Percentiles rank a stretch among this genome's conserved stretches.
phyloP scores from a whole-genome alignment of 257 asterid species.

The Salvia hispanica region DNA sequence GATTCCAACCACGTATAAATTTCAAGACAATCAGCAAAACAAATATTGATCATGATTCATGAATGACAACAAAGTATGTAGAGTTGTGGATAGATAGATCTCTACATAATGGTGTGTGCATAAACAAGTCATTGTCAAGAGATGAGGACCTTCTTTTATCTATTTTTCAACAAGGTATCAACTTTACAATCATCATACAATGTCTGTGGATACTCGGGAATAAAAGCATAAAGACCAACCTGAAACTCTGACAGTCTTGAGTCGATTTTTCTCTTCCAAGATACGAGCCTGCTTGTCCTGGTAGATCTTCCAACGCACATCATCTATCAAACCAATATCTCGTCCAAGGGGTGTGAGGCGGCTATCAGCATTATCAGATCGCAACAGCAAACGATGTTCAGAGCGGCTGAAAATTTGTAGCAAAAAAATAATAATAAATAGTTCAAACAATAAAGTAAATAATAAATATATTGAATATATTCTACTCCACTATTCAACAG shows the following conservation, averaged over 20 bases:
- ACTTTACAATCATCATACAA: slow-evolving; percentile 8
- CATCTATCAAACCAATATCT: slow-evolving; percentile 91
- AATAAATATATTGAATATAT: too few relatives aligned
- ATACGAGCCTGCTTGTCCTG: slow-evolving; percentile 85
- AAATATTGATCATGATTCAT: not conserved
- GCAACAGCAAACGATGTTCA: slow-evolving; percentile 88
- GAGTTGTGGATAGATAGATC: not conserved
- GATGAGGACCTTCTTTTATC: not conserved
- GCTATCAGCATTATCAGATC: slow-evolving; percentile 97
- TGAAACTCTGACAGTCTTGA: slow-evolving; percentile 69
- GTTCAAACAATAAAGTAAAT: not conserved
- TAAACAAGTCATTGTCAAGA: not conserved
- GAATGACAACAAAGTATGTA: not conserved
- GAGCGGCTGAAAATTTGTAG: slow-evolving; percentile 66
- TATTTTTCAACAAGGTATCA: slow-evolving; percentile 1
- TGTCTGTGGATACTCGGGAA: not conserved
- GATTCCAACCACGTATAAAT: not conserved
- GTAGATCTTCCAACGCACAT: slow-evolving; percentile 72
- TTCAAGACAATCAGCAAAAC: not conserved
- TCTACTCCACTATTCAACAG: not conserved
- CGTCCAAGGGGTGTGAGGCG: slow-evolving; percentile 94
- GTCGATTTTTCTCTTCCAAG: slow-evolving; percentile 78
- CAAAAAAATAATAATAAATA: slow-evolving; percentile 1
- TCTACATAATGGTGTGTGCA: not conserved
- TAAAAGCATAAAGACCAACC: slow-evolving; percentile 48